phyloP scores from a whole-genome alignment of 2,329 filamentous ascomycete genomes.

The Colletotrichum magnum region DNA sequence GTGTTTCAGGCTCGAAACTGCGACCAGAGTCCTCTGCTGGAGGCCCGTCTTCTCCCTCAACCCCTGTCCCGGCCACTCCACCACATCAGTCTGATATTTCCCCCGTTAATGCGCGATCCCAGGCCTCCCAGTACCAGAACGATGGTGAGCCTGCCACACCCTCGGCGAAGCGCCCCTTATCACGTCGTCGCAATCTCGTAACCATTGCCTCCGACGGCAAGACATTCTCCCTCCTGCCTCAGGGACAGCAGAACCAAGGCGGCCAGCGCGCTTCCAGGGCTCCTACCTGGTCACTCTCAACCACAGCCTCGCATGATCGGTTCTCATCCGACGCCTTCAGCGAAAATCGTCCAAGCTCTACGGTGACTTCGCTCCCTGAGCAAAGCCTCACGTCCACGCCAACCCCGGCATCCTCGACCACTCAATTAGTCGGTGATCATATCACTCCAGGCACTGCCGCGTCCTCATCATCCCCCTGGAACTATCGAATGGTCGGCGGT shows the following conservation, averaged over 20 bases:
- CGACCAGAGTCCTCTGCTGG: constrained; percentile 50
- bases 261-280: constrained; percentile 53
- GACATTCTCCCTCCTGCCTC: constrained; percentile 67
- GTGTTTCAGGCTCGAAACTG: constrained; percentile 63
- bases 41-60: constrained; percentile 52
- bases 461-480: constrained; percentile 60
- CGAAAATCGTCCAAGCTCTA: constrained; percentile 63
- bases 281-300: constrained; percentile 60
- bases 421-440: constrained; percentile 53
- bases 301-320: constrained; percentile 65
- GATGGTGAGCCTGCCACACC: constrained; percentile 42
- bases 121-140: constrained; percentile 38
- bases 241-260: constrained; percentile 41
- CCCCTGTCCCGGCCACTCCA: constrained; percentile 54
- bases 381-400: constrained; percentile 54
- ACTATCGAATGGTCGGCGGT: constrained; percentile 68
- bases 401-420: constrained; percentile 51
- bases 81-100: constrained; percentile 56
- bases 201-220: constrained; percentile 67
- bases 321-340: constrained; percentile 63
- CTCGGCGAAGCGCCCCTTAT: constrained; percentile 49
- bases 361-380: constrained; percentile 64
- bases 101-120: constrained; percentile 54
- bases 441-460: constrained; percentile 39
- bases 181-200: constrained; percentile 61